Evolutionary conservation across 1,139 yeast genomes (phyloP).

Genomic region (Kodamaea suecica): DNA sequence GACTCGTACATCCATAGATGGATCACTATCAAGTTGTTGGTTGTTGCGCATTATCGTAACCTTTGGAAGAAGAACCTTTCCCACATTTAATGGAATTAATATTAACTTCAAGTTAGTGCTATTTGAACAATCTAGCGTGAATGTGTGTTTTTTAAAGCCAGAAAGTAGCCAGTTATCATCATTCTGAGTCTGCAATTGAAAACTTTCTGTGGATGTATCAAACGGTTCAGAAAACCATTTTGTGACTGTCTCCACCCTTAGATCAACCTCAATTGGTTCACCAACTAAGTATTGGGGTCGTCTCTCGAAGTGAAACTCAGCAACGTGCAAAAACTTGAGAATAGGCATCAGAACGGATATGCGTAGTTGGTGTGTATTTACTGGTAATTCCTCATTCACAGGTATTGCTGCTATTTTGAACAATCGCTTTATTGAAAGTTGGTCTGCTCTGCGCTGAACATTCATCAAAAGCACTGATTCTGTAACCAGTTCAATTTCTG

Average conservation of each 20-base stretch:
- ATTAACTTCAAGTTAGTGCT: slow-evolving; percentile 34
- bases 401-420: slow-evolving; percentile 10
- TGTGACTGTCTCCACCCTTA: slow-evolving; percentile 44
- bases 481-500: slow-evolving; percentile 15
- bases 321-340: slow-evolving; percentile 48
- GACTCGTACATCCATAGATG: slow-evolving; percentile 58
- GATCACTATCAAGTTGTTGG: slow-evolving; percentile 21
- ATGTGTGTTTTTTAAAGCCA: slow-evolving; percentile 56
- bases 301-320: slow-evolving; percentile 41
- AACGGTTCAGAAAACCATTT: slow-evolving; percentile 36
- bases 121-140: slow-evolving; percentile 19
- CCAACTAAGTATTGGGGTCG: slow-evolving; percentile 55
- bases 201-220: slow-evolving; percentile 15
- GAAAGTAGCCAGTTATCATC: slow-evolving; percentile 67
- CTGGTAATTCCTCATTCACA: slow-evolving; percentile 6
- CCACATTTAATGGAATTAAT: slow-evolving; percentile 72
- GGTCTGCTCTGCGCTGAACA: slow-evolving; percentile 15
- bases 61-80: slow-evolving; percentile 66
- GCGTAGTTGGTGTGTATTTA: slow-evolving; percentile 21
- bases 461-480: slow-evolving; percentile 17
- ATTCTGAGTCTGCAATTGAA: slow-evolving; percentile 29
- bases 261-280: slow-evolving; percentile 49
- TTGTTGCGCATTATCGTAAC: slow-evolving; percentile 21
- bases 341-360: slow-evolving; percentile 55
- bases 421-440: slow-evolving; percentile 14